phyloP scores from a whole-genome alignment of 305 asterid species.

The Solanum hybrid region DNA sequence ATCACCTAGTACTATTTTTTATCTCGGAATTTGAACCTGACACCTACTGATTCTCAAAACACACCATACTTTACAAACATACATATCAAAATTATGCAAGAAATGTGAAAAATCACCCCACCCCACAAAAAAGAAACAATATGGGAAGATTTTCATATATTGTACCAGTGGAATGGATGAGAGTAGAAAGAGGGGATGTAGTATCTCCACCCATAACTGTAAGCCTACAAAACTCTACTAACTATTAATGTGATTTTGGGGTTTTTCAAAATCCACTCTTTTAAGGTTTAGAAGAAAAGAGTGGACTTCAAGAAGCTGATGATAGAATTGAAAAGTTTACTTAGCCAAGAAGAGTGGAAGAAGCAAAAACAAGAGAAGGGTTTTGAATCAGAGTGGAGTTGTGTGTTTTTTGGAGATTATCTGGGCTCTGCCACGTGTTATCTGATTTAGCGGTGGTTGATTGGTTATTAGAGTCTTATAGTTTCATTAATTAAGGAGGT shows the following conservation, averaged over 20 bases:
- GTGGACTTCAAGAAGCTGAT: background rate
- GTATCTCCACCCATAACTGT: constrained; percentile 49
- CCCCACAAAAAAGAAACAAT: background rate
- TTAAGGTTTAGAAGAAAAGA: background rate
- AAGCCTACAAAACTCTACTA: background rate
- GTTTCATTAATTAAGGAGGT: background rate
- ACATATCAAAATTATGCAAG: background rate
- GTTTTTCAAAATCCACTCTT: background rate
- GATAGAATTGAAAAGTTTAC: background rate
- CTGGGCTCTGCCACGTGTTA: background rate
- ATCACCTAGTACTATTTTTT: background rate
- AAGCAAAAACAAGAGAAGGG: background rate
- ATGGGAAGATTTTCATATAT: background rate
- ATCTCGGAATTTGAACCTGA: background rate
- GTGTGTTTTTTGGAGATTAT: background rate
- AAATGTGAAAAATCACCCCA: background rate
- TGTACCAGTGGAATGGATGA: constrained; percentile 25
- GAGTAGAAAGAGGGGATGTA: background rate
- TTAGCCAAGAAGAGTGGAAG: background rate
- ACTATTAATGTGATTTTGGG: background rate
- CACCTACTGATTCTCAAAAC: background rate
- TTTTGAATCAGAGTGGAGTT: background rate
- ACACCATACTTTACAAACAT: background rate
- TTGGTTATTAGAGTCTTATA: background rate
- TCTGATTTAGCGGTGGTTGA: background rate